Evolutionary conservation across 202 grass and related monocot genomes (phyloP).

Genomic region (Musa balbisiana): DNA sequence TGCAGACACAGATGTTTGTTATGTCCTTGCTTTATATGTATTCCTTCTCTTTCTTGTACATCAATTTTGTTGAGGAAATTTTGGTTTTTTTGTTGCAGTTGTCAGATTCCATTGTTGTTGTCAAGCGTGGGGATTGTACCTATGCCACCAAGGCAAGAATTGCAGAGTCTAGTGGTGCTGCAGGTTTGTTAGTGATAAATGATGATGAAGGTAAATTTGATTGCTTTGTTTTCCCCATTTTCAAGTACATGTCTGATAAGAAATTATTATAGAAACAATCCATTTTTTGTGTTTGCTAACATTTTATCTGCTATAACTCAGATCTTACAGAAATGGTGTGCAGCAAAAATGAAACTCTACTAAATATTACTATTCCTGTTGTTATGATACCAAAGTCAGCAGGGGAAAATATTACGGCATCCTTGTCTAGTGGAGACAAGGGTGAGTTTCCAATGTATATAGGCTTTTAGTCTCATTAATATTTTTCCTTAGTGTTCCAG

Average conservation of each 20-base stretch:
- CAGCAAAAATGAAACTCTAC: conserved; percentile 56
- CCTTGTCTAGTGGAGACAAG: conserved; percentile 42
- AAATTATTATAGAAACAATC: neutral
- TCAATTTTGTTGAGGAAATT: neutral
- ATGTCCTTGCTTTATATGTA: neutral
- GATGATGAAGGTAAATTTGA: conserved; percentile 68
- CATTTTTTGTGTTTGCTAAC: neutral
- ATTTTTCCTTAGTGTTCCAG: neutral
- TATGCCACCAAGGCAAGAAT: conserved; percentile 63
- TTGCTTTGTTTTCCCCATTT: neutral
- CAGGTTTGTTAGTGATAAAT: conserved; percentile 81
- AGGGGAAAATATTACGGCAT: conserved; percentile 49
- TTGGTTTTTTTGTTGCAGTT: conserved; percentile 34
- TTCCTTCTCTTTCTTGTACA: conserved; percentile 12
- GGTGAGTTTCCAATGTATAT: conserved; percentile 25
- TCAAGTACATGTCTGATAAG: neutral
- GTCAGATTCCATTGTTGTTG: conserved; percentile 53
- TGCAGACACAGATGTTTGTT: neutral
- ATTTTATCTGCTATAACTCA: conserved; percentile 13
- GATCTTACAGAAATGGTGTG: conserved; percentile 82
- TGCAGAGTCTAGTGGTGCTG: conserved; percentile 60
- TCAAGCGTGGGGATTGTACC: conserved; percentile 65
- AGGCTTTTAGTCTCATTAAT: neutral
- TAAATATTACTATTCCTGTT: conserved; percentile 66
- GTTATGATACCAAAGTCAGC: conserved; percentile 63